Evolutionary conservation across 2,329 filamentous ascomycete genomes (phyloP), one percentile per base, ranked within the genome.

Genomic region (Epicoccum nigrum): DNA sequence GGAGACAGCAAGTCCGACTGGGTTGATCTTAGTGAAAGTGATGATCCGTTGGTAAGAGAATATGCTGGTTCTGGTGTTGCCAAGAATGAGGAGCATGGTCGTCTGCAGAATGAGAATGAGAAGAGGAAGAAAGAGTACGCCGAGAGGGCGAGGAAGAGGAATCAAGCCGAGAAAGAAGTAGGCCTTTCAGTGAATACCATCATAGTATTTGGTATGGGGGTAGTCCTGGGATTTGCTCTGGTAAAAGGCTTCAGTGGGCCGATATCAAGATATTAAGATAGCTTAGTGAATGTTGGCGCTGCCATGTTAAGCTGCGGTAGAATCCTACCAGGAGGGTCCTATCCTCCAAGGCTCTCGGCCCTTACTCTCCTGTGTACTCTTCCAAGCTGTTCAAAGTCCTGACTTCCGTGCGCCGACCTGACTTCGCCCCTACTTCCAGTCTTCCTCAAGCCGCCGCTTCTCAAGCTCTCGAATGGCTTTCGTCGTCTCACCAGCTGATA

Each of bases 401-500:
- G 56, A 23, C 45, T 41, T 4, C 55, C 55, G 20, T 55, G 25
- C n/a, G 38, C 42, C n/a, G 44, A 54, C 21, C 38, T 44, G 5
- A 60, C 51, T 34, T 63, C 62, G 3, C 62, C 62, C 21, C 51
- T 53, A 40, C 64, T 67, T 9, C 60, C 60, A 41, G 51, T 63
- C 56, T 63, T 67, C 48, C 54, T 60, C 42, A 69, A 43, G 4
- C 51, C 39, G 11, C 53, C 55, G 30, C 32, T 47, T 52, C 56
- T 17, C 37, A 46, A 49, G 48, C 40, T 75, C 51, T 75, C 73
- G 47, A 73, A 69, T 15, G 73, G 74, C 58, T 76, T 77, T 39
- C 73, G 45, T 40, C 87, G 82, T 54, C 90, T 79, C 0, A 93
- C 88, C 50, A 88, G 78, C 72, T 95, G 89, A 71, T 96, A 97